Conservation (phyloP, 768 basidiomycete genomes). For the Boletus rubroflammeus region DNA sequence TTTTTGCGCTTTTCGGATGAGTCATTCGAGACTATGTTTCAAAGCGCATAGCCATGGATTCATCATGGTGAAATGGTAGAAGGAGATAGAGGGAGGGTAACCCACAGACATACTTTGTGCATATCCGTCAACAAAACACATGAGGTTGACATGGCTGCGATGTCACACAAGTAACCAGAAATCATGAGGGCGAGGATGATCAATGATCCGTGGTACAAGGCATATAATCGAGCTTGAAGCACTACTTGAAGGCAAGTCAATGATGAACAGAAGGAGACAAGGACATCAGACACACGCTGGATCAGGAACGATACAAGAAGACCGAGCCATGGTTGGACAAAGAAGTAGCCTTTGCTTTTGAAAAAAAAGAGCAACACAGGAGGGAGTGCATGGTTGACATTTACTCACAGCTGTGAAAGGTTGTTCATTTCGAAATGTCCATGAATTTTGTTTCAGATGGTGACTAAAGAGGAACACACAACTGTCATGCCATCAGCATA, state of each 20-base stretch:
- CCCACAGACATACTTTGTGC: not conserved
- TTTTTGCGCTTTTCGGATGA: too few relatives aligned
- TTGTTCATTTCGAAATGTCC: not conserved
- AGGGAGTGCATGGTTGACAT: not conserved
- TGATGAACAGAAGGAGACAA: not conserved
- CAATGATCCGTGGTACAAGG: slow-evolving; percentile 10
- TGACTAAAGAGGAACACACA: slow-evolving; percentile 5
- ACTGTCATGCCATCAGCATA: slow-evolving; percentile 9
- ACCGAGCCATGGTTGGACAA: slow-evolving; percentile 1
- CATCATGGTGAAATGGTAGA: not conserved
- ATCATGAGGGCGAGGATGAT: slow-evolving; percentile 3
- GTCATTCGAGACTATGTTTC: not conserved
- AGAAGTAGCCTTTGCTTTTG: slow-evolving; percentile 10
- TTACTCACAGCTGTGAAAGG: slow-evolving; percentile 5
- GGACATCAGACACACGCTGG: not conserved
- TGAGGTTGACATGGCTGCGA: not conserved
- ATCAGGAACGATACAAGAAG: slow-evolving; percentile 1
- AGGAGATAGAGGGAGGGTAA: not conserved
- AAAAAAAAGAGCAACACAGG: not conserved
- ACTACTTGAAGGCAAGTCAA: slow-evolving; percentile 6
- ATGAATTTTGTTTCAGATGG: not conserved
- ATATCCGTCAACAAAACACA: not conserved
- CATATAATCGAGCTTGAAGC: slow-evolving; percentile 14
- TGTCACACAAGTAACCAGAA: slow-evolving; percentile 1
- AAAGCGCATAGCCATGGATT: not conserved